Percentiles rank a stretch among this genome's conserved stretches.
These are phyloP conservation scores for Penicillium subrubescens DNA, from an alignment of 495 filamentous ascomycete genomes.

Conservation along the genomic window DNA sequence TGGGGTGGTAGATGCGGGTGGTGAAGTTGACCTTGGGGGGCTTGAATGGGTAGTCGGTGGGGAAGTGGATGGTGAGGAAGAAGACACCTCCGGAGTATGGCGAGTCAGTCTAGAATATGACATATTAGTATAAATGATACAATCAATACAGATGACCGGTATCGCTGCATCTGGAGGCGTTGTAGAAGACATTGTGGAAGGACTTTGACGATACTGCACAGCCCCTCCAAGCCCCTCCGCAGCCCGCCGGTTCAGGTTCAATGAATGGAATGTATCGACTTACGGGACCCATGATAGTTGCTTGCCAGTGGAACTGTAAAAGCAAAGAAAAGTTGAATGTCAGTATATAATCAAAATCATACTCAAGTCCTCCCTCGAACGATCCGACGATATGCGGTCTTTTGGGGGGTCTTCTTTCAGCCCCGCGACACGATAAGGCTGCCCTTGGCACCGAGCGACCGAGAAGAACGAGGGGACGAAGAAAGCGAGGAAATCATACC, in stretches of 20 bases:
- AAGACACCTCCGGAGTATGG: slow-evolving; percentile 98
- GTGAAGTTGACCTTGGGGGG: slow-evolving; percentile 99
- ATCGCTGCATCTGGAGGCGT: neutral
- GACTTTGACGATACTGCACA: neutral
- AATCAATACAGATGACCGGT: neutral
- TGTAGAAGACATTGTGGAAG: no score
- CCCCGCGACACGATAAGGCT: slow-evolving; percentile 31
- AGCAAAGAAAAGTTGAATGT: slow-evolving; percentile 15
- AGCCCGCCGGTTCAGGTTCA: neutral
- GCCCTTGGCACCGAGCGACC: slow-evolving; percentile 15
- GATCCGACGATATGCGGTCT: slow-evolving; percentile 10
- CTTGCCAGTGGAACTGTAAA: slow-evolving; percentile 97
- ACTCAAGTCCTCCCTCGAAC: slow-evolving; percentile 8
- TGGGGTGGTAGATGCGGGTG: slow-evolving; percentile 98
- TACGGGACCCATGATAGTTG: slow-evolving; percentile 99
- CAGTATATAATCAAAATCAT: slow-evolving; percentile 15
- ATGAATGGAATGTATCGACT: slow-evolving; percentile 43
- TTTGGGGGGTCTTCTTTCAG: slow-evolving; percentile 7
- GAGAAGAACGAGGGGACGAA: slow-evolving; percentile 4
- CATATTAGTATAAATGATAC: slow-evolving; percentile 19
- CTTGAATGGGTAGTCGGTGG: slow-evolving; percentile 99
- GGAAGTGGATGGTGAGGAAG: slow-evolving; percentile 98
- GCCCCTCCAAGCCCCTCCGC: slow-evolving; percentile 1
- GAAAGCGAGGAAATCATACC: slow-evolving; percentile 60
- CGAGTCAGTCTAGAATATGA: slow-evolving; percentile 69